Percentiles rank a stretch among this genome's conserved stretches.
These are phyloP conservation scores for Linnemannia schmuckeri DNA, from an alignment of 192 early-diverging fungal genomes.

Conservation along the genomic window DNA sequence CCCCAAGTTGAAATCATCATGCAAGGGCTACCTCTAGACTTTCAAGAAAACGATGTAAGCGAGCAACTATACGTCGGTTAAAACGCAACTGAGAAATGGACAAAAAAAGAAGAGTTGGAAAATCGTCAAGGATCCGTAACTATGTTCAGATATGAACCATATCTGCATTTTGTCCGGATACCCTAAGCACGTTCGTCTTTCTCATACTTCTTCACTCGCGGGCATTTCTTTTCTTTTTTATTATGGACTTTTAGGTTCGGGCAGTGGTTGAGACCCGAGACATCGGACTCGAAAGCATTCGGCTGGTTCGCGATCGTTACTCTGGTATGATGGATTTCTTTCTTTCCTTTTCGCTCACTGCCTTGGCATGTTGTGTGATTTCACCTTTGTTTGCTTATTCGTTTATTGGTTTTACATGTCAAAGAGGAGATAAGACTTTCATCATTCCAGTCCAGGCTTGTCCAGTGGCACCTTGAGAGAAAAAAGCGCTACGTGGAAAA, in stretches of 20 bases:
- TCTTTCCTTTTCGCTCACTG: neutral
- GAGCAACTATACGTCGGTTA: too few relatives aligned
- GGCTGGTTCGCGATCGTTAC: constrained; percentile 33
- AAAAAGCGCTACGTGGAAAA: neutral
- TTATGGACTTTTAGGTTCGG: constrained; percentile 20
- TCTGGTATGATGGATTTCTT: constrained; percentile 26
- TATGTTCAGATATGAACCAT: neutral
- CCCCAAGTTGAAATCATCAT: constrained; percentile 39
- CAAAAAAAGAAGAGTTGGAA: neutral
- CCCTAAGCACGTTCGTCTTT: neutral
- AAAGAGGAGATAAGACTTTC: too few relatives aligned
- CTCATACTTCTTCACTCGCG: neutral
- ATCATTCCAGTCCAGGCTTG: too few relatives aligned
- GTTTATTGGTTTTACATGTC: neutral
- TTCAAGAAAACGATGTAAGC: constrained; percentile 34
- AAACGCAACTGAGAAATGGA: neutral
- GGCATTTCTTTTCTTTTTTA: neutral
- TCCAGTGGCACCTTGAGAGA: neutral
- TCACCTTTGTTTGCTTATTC: neutral
- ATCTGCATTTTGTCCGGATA: neutral
- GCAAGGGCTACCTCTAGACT: constrained; percentile 31
- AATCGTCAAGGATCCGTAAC: neutral
- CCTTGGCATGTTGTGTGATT: neutral
- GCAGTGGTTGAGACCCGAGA: constrained; percentile 20
- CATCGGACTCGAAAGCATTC: constrained; percentile 29